Conservation (phyloP, 2,329 filamentous ascomycete species). For the Cercospora zeae-maydis region DNA sequence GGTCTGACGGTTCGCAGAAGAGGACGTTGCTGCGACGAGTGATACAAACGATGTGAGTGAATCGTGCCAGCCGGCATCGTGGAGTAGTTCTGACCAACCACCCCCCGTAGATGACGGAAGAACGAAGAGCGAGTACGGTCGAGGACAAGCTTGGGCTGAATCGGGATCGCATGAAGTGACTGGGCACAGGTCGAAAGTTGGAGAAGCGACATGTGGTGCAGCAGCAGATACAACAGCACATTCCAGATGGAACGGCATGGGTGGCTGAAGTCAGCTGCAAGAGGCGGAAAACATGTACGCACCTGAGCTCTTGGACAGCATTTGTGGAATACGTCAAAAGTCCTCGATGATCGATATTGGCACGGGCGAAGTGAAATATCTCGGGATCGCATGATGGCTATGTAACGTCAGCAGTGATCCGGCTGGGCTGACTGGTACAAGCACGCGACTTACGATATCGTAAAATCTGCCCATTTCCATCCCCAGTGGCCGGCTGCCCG, state of each 20-base stretch:
- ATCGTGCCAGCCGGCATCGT: background rate
- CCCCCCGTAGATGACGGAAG: background rate
- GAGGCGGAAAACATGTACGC: constrained; percentile 5
- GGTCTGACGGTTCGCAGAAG: constrained; percentile 15
- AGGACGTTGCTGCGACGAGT: constrained; percentile 11
- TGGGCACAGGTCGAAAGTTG: background rate
- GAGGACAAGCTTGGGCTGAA: constrained; percentile 7
- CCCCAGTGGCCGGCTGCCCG: constrained; percentile 34
- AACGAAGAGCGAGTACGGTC: constrained; percentile 1
- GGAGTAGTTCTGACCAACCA: background rate
- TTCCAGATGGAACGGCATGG: constrained; percentile 1
- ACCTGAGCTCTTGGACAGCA: constrained; percentile 6
- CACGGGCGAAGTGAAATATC: background rate
- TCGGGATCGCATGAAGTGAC: constrained; percentile 4
- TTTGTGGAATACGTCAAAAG: constrained; percentile 5
- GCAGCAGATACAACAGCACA: background rate
- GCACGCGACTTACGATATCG: constrained; percentile 26
- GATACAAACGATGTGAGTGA: background rate
- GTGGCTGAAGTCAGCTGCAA: constrained; percentile 7
- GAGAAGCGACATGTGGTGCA: background rate
- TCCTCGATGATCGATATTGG: background rate
- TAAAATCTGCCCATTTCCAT: constrained; percentile 35
- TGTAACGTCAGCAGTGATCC: constrained; percentile 7
- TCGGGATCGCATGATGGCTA: constrained; percentile 11
- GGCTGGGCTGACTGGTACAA: background rate